phyloP scores from a whole-genome alignment of 208 protist species.

The Acanthamoeba sp. region DNA sequence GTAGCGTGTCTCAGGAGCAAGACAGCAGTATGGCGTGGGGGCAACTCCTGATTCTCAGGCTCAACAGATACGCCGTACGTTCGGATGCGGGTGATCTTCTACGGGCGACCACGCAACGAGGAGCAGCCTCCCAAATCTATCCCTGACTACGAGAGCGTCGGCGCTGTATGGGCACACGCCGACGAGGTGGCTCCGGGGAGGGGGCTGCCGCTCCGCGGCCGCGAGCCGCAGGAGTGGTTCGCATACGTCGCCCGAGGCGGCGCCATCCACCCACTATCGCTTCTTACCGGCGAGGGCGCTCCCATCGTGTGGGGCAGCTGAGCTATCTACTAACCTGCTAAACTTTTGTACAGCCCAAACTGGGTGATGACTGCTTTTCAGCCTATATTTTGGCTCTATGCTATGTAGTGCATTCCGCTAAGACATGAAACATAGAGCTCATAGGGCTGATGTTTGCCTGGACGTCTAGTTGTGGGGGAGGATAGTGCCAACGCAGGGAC shows the following conservation, averaged over 20 bases:
- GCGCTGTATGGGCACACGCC: slow-evolving; percentile 73
- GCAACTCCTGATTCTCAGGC: too few relatives aligned
- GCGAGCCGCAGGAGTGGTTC: slow-evolving; percentile 81
- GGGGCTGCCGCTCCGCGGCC: slow-evolving; percentile 66
- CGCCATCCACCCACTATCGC: slow-evolving; percentile 70
- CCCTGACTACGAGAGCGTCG: slow-evolving; percentile 81
- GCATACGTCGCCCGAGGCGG: slow-evolving; percentile 75
- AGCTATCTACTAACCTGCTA: too few relatives aligned
- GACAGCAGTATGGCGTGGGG: too few relatives aligned
- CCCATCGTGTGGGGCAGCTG: too few relatives aligned
- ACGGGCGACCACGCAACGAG: slow-evolving; percentile 76
- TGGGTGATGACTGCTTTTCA: too few relatives aligned
- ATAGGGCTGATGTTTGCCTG: too few relatives aligned
- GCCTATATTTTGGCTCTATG: too few relatives aligned
- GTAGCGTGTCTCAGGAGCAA: neutral
- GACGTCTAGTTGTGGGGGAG: slow-evolving; percentile 67
- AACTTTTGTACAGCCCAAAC: too few relatives aligned
- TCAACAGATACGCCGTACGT: slow-evolving; percentile 36
- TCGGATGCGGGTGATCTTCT: slow-evolving; percentile 81
- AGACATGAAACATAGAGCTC: too few relatives aligned
- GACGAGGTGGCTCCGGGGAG: slow-evolving; percentile 58
- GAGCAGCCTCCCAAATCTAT: slow-evolving; percentile 80
- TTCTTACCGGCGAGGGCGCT: slow-evolving; percentile 72
- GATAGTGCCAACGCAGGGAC: slow-evolving; percentile 79
- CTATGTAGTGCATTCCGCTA: too few relatives aligned